These are phyloP conservation scores for Coemansia sp. DNA, from an alignment of 192 early-diverging fungal genomes.

Conservation along the genomic window DNA sequence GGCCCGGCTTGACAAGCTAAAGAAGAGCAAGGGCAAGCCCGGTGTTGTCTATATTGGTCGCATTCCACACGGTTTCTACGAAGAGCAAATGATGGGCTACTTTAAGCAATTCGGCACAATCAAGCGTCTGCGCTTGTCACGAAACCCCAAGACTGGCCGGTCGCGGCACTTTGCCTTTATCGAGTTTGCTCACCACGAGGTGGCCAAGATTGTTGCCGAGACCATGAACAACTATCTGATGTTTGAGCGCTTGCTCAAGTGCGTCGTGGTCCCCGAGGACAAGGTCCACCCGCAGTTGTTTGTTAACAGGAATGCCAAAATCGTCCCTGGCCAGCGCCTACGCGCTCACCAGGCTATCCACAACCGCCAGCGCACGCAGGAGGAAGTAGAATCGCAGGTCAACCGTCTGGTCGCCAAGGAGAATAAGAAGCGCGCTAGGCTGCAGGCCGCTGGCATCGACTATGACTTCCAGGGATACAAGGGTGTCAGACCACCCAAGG, in stretches of 20 bases:
- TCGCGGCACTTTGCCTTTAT: constrained; percentile 96
- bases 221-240: constrained; percentile 97
- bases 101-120: constrained; percentile 94
- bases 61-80: constrained; percentile 96
- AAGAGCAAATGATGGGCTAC: constrained; percentile 85
- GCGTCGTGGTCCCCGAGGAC: constrained; percentile 67
- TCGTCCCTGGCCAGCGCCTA: constrained; percentile 14
- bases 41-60: constrained; percentile 88
- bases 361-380: constrained; percentile 62
- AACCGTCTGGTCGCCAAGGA: constrained; percentile 59
- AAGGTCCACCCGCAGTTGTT: constrained; percentile 77
- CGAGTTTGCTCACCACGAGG: constrained; percentile 77
- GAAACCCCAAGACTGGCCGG: constrained; percentile 88
- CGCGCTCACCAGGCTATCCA: constrained; percentile 51
- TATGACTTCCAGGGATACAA: constrained; percentile 85
- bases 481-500: constrained; percentile 28
- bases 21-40: constrained; percentile 8
- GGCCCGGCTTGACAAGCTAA: constrained; percentile 6
- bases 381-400: constrained; percentile 48
- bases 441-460: constrained; percentile 74
- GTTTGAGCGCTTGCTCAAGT: constrained; percentile 75
- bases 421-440: constrained; percentile 58
- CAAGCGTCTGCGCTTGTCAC: constrained; percentile 69
- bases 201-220: constrained; percentile 87
- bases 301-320: constrained; percentile 57